These are phyloP conservation scores for Diaporthe australafricana DNA, from an alignment of 2,329 filamentous ascomycete genomes.

Conservation along the genomic window DNA sequence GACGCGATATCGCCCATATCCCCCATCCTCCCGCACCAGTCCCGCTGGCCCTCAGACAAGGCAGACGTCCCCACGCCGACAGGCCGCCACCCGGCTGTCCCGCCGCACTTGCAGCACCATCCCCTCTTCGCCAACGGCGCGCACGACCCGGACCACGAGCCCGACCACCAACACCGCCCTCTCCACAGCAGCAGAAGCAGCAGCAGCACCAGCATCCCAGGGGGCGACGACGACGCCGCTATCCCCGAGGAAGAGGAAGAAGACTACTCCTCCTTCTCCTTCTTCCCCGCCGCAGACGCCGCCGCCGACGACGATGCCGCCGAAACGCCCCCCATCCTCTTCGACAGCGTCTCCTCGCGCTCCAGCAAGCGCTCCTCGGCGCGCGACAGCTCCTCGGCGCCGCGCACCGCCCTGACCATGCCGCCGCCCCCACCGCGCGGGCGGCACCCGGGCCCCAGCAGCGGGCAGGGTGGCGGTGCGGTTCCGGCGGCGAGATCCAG, in stretches of 20 bases:
- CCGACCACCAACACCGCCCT: neutral
- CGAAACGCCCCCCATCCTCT: neutral
- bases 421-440: slow-evolving; percentile 4
- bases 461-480: neutral
- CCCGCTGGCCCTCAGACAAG: slow-evolving; percentile 30
- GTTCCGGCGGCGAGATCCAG: neutral
- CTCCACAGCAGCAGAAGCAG: too few relatives aligned
- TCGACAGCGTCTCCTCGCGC: slow-evolving; percentile 8
- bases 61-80: neutral
- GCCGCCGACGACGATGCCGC: neutral
- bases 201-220: too few relatives aligned
- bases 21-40: neutral
- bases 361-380: slow-evolving; percentile 17
- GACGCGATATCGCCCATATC: neutral
- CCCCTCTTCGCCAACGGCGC: neutral
- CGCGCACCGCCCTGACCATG: slow-evolving; percentile 2
- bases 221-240: neutral
- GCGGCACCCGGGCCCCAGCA: neutral
- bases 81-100: neutral
- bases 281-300: neutral
- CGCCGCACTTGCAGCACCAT: neutral
- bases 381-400: slow-evolving; percentile 24
- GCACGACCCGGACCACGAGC: neutral
- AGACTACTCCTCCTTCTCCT: neutral
- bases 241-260: too few relatives aligned